These are phyloP conservation scores for Ustilago vetiveriae DNA, from an alignment of 1,284 basidiomycete species.

Conservation along the genomic window DNA sequence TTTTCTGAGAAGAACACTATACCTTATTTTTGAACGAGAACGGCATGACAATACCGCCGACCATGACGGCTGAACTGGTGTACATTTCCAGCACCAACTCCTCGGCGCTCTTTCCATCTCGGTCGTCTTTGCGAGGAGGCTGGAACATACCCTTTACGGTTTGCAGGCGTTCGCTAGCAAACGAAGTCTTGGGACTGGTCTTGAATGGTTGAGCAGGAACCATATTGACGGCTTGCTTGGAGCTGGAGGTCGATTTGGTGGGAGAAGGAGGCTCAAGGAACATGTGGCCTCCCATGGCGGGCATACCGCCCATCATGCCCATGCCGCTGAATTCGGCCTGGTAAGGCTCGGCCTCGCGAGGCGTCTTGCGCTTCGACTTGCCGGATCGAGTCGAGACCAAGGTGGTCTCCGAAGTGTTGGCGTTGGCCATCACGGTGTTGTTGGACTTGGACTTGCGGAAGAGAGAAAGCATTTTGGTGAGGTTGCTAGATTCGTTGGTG, in stretches of 20 bases:
- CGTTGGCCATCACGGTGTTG: slow-evolving; percentile 21
- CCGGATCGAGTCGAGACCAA: slow-evolving; percentile 24
- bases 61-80: neutral
- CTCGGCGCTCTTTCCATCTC: neutral
- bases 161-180: slow-evolving; percentile 5
- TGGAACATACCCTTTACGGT: slow-evolving; percentile 33
- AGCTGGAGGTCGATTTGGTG: neutral
- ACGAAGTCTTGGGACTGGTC: neutral
- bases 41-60: neutral
- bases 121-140: neutral
- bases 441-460: slow-evolving; percentile 35
- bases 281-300: slow-evolving; percentile 13
- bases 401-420: slow-evolving; percentile 40
- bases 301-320: slow-evolving; percentile 18
- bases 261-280: slow-evolving; percentile 15
- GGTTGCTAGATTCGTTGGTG: slow-evolving; percentile 1
- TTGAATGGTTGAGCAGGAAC: slow-evolving; percentile 23
- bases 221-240: slow-evolving; percentile 9
- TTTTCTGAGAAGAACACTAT: slow-evolving; percentile 3
- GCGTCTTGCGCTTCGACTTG: slow-evolving; percentile 16
- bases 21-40: slow-evolving; percentile 2
- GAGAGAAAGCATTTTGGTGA: slow-evolving; percentile 33
- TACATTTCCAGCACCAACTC: slow-evolving; percentile 1
- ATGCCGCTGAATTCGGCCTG: slow-evolving; percentile 32
- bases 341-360: slow-evolving; percentile 13